Percentiles rank a stretch among this genome's conserved stretches.
Evolutionary conservation across 208 protist genomes (phyloP).

Genomic region (Crithidia brevicula): DNA sequence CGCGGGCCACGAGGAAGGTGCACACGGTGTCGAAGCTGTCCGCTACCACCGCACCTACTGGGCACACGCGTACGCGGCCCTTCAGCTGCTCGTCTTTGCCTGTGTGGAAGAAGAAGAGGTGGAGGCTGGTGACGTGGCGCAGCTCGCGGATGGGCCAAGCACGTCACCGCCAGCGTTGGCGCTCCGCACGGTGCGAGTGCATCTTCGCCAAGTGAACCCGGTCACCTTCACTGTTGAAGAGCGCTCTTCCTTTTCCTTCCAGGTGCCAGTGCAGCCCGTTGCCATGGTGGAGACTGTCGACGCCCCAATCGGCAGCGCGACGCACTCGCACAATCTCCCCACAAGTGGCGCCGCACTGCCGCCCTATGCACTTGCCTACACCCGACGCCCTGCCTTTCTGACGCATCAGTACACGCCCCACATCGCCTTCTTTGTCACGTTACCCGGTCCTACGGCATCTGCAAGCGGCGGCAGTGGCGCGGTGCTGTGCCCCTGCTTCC

Average conservation of each 20-base stretch:
- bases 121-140: background rate
- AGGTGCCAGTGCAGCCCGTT: conserved; percentile 22
- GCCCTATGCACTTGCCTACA: conserved; percentile 37
- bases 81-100: conserved; percentile 45
- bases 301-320: background rate
- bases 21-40: background rate
- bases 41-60: conserved; percentile 15
- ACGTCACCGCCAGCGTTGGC: background rate
- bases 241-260: conserved; percentile 45
- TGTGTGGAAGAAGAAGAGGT: conserved; percentile 32
- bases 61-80: conserved; percentile 27
- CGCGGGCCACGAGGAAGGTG: background rate
- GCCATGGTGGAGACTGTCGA: conserved; percentile 4
- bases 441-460: conserved; percentile 8
- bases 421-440: conserved; percentile 58
- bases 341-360: too few relatives aligned
- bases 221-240: conserved; percentile 61
- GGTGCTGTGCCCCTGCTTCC: conserved; percentile 40
- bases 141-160: background rate
- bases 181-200: conserved; percentile 38
- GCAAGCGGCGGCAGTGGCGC: conserved; percentile 18
- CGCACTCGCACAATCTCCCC: background rate
- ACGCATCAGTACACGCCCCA: conserved; percentile 59
- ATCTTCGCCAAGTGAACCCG: conserved; percentile 51
- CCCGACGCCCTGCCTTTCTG: conserved; percentile 54